Conservation (phyloP, 73 alveolate species). For the Paramecium caudatum region DNA sequence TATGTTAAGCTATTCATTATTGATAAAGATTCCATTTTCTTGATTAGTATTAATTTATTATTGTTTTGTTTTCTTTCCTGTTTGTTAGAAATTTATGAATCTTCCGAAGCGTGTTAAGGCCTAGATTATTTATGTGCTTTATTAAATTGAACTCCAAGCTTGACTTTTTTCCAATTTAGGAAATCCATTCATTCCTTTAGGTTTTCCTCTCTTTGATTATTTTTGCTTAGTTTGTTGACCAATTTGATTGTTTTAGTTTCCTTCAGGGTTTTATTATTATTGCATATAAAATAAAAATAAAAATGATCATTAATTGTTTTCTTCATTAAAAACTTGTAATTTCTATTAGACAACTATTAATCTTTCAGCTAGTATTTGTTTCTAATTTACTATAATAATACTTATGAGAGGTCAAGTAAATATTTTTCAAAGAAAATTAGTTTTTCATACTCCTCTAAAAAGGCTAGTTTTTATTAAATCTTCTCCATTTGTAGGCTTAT, state of each 20-base stretch:
- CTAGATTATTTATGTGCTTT: conserved; percentile 9
- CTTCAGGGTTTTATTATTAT: background rate
- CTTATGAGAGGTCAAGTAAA: conserved; percentile 14
- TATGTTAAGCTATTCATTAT: background rate
- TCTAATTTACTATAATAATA: background rate
- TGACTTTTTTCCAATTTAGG: background rate
- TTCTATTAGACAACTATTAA: conserved; percentile 36
- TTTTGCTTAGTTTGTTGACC: background rate
- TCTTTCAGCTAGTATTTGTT: conserved; percentile 56
- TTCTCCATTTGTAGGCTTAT: conserved; percentile 61
- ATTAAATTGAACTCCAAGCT: background rate
- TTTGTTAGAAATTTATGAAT: background rate
- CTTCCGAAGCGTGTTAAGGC: background rate
- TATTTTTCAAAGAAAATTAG: conserved; percentile 47
- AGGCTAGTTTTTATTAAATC: conserved; percentile 46
- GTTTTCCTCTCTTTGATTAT: background rate
- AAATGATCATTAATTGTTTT: background rate
- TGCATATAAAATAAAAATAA: too few relatives aligned
- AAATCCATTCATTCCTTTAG: background rate
- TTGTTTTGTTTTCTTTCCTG: background rate
- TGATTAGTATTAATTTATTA: background rate
- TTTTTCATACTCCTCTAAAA: conserved; percentile 74
- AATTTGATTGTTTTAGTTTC: background rate
- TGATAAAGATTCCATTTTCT: background rate
- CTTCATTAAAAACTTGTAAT: background rate